A percentile compares a stretch with the other conserved stretches of the same genome.
Evolutionary conservation across 345 rosid genomes (phyloP).

Genomic region (Murraya koenigii): DNA sequence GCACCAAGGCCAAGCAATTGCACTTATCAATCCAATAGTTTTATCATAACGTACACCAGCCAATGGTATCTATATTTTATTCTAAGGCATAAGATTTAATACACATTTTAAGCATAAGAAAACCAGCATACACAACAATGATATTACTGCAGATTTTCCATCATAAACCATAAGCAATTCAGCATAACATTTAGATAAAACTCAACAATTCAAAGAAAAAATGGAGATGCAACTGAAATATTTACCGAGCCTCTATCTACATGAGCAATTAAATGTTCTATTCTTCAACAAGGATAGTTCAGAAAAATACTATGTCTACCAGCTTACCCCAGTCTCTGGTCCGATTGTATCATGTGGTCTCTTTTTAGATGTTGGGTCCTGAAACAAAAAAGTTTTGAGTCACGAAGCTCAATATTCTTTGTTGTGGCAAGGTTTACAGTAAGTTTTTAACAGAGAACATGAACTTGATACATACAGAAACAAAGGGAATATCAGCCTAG

Average conservation of each 20-base stretch:
- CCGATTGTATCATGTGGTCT: constrained; percentile 31
- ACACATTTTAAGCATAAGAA: too few species aligned
- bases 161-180: background rate
- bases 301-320: constrained; percentile 3
- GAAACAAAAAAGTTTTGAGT: constrained; percentile 1
- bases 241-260: background rate
- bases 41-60: background rate
- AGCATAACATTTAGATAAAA: background rate
- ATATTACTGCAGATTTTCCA: too few species aligned
- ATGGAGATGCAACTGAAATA: background rate
- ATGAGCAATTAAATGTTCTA: background rate
- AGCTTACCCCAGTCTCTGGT: constrained; percentile 32
- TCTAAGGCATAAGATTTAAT: background rate
- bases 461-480: background rate
- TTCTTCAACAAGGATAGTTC: constrained; percentile 13
- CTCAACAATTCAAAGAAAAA: background rate
- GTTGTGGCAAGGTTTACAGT: background rate
- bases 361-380: constrained; percentile 59
- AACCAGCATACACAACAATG: too few species aligned
- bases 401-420: background rate
- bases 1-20: background rate
- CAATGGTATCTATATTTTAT: background rate
- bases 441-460: background rate
- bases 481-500: background rate
- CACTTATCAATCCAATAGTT: background rate